These are phyloP conservation scores for Citrus maxima DNA, from an alignment of 345 rosid genomes.

Conservation along the genomic window DNA sequence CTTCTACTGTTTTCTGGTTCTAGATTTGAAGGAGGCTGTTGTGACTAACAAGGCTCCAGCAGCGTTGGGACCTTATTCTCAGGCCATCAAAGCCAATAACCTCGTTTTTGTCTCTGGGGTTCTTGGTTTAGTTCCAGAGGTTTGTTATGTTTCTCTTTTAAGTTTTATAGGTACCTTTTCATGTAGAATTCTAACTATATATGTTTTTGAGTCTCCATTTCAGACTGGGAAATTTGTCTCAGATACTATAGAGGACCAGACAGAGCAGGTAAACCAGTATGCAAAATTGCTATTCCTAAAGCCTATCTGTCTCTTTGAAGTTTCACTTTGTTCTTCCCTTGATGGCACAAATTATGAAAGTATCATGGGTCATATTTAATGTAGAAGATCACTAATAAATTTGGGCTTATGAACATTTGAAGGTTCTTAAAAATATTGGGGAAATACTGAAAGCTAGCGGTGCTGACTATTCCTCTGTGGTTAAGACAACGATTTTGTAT, in stretches of 20 bases:
- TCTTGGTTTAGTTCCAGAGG: conserved; percentile 89
- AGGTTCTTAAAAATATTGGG: conserved; percentile 63
- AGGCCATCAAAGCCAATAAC: conserved; percentile 80
- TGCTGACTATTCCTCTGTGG: conserved; percentile 48
- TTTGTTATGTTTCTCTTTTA: conserved; percentile 15
- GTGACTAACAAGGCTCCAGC: conserved; percentile 88
- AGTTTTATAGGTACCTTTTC: neutral
- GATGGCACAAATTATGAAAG: too few species aligned
- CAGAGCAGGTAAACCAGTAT: conserved; percentile 65
- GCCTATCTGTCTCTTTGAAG: neutral
- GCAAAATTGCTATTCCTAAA: neutral
- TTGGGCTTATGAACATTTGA: neutral
- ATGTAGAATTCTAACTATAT: conserved; percentile 7
- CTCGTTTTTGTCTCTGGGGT: conserved; percentile 79
- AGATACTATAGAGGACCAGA: conserved; percentile 69
- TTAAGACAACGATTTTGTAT: conserved; percentile 67
- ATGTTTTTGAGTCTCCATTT: conserved; percentile 12
- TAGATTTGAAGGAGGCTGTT: conserved; percentile 69
- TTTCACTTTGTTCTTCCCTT: neutral
- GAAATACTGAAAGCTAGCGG: conserved; percentile 62
- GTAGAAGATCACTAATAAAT: neutral
- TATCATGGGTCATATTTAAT: neutral
- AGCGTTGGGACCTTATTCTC: conserved; percentile 90
- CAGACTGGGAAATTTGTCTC: conserved; percentile 83
- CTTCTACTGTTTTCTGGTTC: conserved; percentile 13